phyloP scores from a whole-genome alignment of 768 basidiomycete genomes.

The Piloderma croceum region DNA sequence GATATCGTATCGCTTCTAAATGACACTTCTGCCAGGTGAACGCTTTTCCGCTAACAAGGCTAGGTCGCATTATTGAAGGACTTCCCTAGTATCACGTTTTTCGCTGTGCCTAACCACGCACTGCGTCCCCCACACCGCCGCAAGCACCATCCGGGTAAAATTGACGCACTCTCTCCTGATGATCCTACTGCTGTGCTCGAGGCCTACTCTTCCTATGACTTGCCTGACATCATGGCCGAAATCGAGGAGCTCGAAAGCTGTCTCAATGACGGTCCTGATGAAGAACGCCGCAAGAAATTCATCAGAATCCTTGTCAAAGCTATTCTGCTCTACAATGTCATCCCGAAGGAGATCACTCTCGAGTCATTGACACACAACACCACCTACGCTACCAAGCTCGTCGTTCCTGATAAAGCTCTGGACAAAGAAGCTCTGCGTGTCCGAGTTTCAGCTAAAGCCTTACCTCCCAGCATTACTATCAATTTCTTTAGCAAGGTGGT shows the following conservation, averaged over 20 bases:
- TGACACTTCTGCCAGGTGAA: slow-evolving; percentile 33
- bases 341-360: slow-evolving; percentile 36
- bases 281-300: slow-evolving; percentile 46
- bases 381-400: slow-evolving; percentile 46
- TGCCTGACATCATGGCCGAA: slow-evolving; percentile 7
- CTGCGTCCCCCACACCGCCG: slow-evolving; percentile 25
- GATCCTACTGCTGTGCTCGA: slow-evolving; percentile 8
- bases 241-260: slow-evolving; percentile 23
- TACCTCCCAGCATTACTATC: slow-evolving; percentile 34
- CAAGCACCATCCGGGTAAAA: slow-evolving; percentile 1
- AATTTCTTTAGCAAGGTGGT: slow-evolving; percentile 46
- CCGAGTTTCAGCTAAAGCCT: slow-evolving; percentile 26
- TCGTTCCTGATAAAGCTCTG: slow-evolving; percentile 35
- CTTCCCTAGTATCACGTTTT: slow-evolving; percentile 43
- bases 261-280: slow-evolving; percentile 38
- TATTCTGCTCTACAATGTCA: slow-evolving; percentile 52
- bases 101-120: slow-evolving; percentile 45
- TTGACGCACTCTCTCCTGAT: neutral
- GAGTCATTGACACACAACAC: slow-evolving; percentile 44
- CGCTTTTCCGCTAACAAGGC: neutral
- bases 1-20: slow-evolving; percentile 34
- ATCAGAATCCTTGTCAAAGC: slow-evolving; percentile 50
- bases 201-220: neutral
- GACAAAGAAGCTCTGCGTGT: slow-evolving; percentile 43
- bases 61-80: too few relatives aligned